Base-by-base conservation (phyloP, 371 early-diverging fungal species). In the Gilbertella persicaria region DNA sequence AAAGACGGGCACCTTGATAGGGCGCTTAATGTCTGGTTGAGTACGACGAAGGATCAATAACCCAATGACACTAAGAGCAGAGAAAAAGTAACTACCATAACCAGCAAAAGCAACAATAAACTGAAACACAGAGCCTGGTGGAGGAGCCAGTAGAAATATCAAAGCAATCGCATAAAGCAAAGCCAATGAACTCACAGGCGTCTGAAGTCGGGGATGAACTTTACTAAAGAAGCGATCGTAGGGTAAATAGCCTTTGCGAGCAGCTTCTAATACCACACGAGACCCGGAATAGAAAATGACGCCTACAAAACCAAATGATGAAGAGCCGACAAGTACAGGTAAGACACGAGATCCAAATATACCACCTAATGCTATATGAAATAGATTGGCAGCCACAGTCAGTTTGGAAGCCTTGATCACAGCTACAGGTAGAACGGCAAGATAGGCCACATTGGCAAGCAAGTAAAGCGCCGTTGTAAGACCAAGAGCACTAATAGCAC, bases 261-360 rank as follows among this genome's bases (percentile, higher is more conserved):
- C 29, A 10, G 64, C 60, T 26, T 64, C 64, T 20, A 64, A 17
- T 3, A 60, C 46, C 16, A 64, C 42, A 21, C 64, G 35, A 4
- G 64, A 64, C 4, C 64, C 64, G 33, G 64, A 54, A 16, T 59
- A 64, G 13, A 53, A 59, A 4, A 50, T 46, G 21, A 59, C 60
- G 21, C 64, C 64, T 12, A 64, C 59, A 38, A 50, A 60, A 0
- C 64, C 64, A 30, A 64, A 64, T 2, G 64, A 64, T 2, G 64
- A 64, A 2, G 50, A 21, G 3, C 64, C 64, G 1, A 60, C 55
- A 59, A 64, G 51, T 0, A 64, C 55, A 10, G 64, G 64, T 4
- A 64, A 36, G 7, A 64, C 50, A n/a, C 55, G 60, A 1, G 28
- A 29, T 4, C 64, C 64, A 51, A 64, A 64, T 0, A 60, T 45